Evolutionary conservation across 2,329 filamentous ascomycete species (phyloP), one percentile per base, ranked within the genome.

Genomic region (Penicillium polonicum): DNA sequence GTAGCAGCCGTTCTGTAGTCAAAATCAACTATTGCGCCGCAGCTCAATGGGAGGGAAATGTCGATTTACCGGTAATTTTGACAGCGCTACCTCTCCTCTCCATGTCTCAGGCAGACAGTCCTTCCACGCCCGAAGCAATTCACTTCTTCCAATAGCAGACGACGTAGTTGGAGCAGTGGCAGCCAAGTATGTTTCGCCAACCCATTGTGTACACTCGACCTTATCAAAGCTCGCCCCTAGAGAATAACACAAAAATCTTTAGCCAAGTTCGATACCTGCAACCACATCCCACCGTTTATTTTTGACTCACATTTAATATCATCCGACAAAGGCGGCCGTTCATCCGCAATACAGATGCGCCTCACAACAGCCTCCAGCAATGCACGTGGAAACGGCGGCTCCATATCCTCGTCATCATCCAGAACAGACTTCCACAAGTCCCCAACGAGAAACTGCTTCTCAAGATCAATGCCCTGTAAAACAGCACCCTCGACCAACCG

Each of bases 71-170:
- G 67, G 68, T 54, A 78, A 50, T 39, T 70, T 71, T 17, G 71
- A 69, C 35, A 74, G 59, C 19, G 66, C 59, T 21, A 69, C 74
- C 29, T 76, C 69, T 13, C 58, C 57, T 54, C 75, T 73, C 77
- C 77, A 79, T 31, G 70, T 57, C 55, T 79, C 77, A n/a, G 76
- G 77, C 38, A 78, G 65, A 51, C 71, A 68, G 58, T 79, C 75
- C 58, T 73, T 77, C 77, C 77, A 79, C 12, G 64, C 63, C 46
- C 68, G 68, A 9, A 78, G 51, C 36, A 75, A 78, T 9, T 75
- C 69, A 36, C 59, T 70, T 35, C 69, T 65, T 15, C 66, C 66
- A 56, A 74, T 62, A 8, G 74, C 69, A 38, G 68, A 66, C 35
- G 59, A 61, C 8, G 63, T 48, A 29, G 60, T 69, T 5, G 74